phyloP scores from a whole-genome alignment of 306 rosid species.

The Castanea crenata region DNA sequence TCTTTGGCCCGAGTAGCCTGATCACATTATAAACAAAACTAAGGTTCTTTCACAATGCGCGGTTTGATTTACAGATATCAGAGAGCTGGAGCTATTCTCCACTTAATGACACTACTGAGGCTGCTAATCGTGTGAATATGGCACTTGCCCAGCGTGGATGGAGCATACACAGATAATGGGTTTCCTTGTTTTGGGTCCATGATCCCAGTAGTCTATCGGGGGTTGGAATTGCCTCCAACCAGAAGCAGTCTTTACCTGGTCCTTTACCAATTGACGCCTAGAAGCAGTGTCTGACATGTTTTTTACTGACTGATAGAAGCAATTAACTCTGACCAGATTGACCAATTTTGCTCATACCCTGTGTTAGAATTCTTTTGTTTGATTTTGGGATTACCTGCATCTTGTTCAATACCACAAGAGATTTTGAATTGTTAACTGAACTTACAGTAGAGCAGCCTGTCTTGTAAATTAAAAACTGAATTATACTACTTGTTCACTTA shows the following conservation, averaged over 20 bases:
- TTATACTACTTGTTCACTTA: not conserved
- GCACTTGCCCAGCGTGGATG: slow-evolving; percentile 82
- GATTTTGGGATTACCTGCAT: not conserved
- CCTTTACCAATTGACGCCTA: not conserved
- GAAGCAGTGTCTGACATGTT: not conserved
- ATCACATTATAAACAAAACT: not conserved
- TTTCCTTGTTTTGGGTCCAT: not conserved
- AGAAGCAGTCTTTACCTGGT: not conserved
- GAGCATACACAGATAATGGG: slow-evolving; percentile 40
- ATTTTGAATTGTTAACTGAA: not conserved
- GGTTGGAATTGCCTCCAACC: not conserved
- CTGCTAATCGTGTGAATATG: slow-evolving; percentile 52
- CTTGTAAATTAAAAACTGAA: not conserved
- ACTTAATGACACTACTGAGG: slow-evolving; percentile 75
- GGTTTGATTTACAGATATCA: slow-evolving; percentile 44
- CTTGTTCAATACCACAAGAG: not conserved
- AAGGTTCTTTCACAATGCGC: not conserved
- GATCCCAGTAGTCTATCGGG: not conserved
- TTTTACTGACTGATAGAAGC: not conserved
- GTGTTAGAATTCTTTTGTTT: not conserved
- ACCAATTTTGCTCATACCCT: not conserved
- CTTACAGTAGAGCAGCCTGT: not conserved
- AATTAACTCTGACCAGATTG: not conserved
- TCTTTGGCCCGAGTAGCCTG: too few species aligned
- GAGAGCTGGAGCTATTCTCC: slow-evolving; percentile 83